A percentile compares a stretch with the other conserved stretches of the same genome.
These are phyloP conservation scores for Chrysoporthe puriensis DNA, from an alignment of 2,329 filamentous ascomycete species.

Conservation along the genomic window DNA sequence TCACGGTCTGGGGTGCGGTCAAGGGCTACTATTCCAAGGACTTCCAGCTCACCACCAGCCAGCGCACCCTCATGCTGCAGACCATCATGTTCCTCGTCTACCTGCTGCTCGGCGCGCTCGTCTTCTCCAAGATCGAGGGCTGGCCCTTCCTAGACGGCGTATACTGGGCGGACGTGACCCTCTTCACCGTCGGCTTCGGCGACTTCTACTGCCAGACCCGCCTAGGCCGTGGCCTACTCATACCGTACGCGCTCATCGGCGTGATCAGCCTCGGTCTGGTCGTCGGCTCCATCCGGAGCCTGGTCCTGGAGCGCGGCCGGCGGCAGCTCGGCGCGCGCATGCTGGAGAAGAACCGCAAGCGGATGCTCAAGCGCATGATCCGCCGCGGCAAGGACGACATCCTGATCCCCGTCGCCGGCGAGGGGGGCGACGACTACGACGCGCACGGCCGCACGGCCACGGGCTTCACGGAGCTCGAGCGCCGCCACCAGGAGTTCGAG, in stretches of 20 bases:
- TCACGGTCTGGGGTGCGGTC: conserved; percentile 80
- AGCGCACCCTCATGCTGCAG: conserved; percentile 87
- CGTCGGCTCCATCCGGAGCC: conserved; percentile 75
- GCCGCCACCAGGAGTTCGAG: conserved; percentile 72
- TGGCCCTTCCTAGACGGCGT: conserved; percentile 80
- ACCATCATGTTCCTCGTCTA: conserved; percentile 86
- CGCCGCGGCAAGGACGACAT: conserved; percentile 51
- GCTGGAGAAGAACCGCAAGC: conserved; percentile 61
- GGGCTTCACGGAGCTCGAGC: conserved; percentile 54
- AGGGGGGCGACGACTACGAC: conserved; percentile 29
- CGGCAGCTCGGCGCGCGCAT: conserved; percentile 59
- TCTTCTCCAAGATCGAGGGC: conserved; percentile 73
- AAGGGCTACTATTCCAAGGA: conserved; percentile 72
- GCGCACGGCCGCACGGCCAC: conserved; percentile 29
- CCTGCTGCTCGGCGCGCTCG: conserved; percentile 73
- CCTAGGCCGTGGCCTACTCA: conserved; percentile 70
- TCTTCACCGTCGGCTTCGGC: conserved; percentile 69
- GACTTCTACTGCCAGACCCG: conserved; percentile 53
- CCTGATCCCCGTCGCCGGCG: conserved; percentile 51
- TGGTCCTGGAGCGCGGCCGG: conserved; percentile 62
- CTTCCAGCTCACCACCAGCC: conserved; percentile 77
- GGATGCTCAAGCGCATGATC: conserved; percentile 49
- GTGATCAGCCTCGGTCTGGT: conserved; percentile 85
- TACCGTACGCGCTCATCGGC: conserved; percentile 83
- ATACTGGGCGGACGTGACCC: conserved; percentile 77